phyloP scores from a whole-genome alignment of 495 filamentous ascomycete species.

The Talaromyces thailandensis region DNA sequence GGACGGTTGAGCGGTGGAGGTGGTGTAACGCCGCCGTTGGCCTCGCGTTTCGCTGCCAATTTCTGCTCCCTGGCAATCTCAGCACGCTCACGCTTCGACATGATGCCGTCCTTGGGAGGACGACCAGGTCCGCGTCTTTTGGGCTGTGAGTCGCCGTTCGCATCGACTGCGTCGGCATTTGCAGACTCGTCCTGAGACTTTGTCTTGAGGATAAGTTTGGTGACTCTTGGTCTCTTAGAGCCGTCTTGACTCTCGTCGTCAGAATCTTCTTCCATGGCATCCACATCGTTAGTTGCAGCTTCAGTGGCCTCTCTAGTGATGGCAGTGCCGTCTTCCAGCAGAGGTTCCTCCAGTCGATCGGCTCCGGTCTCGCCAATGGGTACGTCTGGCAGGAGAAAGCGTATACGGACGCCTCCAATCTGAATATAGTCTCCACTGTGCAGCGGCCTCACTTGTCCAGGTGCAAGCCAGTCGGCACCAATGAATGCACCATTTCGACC shows the following conservation, averaged over 20 bases:
- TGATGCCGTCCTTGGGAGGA: slow-evolving; percentile 85
- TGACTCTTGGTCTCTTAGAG: slow-evolving; percentile 24
- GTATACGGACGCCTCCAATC: slow-evolving; percentile 68
- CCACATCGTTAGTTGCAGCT: slow-evolving; percentile 16
- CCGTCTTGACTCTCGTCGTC: slow-evolving; percentile 24
- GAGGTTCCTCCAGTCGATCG: slow-evolving; percentile 56
- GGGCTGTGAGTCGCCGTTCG: slow-evolving; percentile 26
- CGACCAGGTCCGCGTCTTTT: slow-evolving; percentile 78
- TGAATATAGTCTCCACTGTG: slow-evolving; percentile 66
- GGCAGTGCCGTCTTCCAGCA: slow-evolving; percentile 27
- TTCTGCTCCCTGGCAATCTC: slow-evolving; percentile 55
- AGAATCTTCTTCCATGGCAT: slow-evolving; percentile 22
- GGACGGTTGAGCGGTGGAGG: slow-evolving; percentile 42
- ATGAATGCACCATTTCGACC: slow-evolving; percentile 83
- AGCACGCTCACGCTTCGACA: slow-evolving; percentile 76
- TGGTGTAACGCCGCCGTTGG: slow-evolving; percentile 35
- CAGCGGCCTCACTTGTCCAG: slow-evolving; percentile 53
- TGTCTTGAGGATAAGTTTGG: slow-evolving; percentile 30
- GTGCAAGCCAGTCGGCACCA: slow-evolving; percentile 59
- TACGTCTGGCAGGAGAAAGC: slow-evolving; percentile 67
- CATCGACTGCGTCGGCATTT: slow-evolving; percentile 22
- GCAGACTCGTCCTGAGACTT: slow-evolving; percentile 23
- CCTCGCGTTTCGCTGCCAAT: slow-evolving; percentile 37
- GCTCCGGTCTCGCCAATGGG: slow-evolving; percentile 59
- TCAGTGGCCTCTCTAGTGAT: slow-evolving; percentile 26